Conservation (phyloP, 352 stramenopile genomes). For the Pythium phragmiticola region DNA sequence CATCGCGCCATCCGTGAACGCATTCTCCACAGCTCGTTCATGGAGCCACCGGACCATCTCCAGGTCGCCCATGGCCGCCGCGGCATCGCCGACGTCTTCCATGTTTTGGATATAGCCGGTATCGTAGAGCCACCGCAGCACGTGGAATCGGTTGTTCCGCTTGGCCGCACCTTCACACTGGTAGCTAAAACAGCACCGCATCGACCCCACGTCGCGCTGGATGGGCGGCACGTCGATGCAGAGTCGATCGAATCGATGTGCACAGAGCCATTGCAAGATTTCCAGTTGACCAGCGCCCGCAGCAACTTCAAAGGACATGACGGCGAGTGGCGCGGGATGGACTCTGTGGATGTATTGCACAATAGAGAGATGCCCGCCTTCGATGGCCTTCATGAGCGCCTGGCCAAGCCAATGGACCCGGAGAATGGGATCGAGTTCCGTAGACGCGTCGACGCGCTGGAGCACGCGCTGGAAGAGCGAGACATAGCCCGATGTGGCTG, state of each 20-base stretch:
- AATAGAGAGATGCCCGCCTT: constrained; percentile 7
- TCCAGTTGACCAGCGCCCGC: constrained; percentile 12
- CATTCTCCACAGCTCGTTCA: not conserved
- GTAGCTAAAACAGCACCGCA: constrained; percentile 18
- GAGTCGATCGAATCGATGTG: constrained; percentile 17
- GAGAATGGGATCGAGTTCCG: constrained; percentile 10
- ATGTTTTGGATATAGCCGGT: constrained; percentile 6
- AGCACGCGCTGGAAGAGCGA: constrained; percentile 21
- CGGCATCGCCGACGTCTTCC: constrained; percentile 10
- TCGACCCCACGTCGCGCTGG: not conserved
- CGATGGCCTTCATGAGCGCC: constrained; percentile 16
- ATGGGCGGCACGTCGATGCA: constrained; percentile 18
- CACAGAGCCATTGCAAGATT: constrained; percentile 24
- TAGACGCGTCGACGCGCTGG: not conserved
- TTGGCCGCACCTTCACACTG: constrained; percentile 6
- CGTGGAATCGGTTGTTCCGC: constrained; percentile 9
- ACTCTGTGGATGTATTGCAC: constrained; percentile 15
- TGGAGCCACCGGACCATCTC: constrained; percentile 26
- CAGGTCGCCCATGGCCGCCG: constrained; percentile 3
- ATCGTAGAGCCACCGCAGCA: constrained; percentile 23
- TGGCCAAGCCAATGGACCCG: constrained; percentile 17
- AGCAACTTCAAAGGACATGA: constrained; percentile 17
- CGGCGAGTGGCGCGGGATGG: constrained; percentile 12
- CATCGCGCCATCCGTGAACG: constrained; percentile 8
- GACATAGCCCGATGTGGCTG: constrained; percentile 5